Evolutionary conservation across 768 basidiomycete genomes (phyloP).

Genomic region (Lactarius sp.): DNA sequence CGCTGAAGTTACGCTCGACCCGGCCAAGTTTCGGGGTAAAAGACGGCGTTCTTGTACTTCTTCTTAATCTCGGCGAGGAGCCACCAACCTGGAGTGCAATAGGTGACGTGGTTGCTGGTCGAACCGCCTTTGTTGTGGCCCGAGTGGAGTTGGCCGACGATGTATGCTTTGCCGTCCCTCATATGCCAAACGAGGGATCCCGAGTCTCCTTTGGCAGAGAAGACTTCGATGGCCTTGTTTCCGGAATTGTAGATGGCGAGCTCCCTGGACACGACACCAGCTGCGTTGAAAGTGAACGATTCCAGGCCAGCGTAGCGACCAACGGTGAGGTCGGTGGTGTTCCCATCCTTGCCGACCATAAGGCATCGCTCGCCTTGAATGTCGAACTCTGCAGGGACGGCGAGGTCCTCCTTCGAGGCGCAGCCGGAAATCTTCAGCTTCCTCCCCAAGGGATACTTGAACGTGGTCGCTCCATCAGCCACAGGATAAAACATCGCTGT

Average conservation of each 20-base stretch:
- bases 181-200: conserved; percentile 3
- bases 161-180: background rate
- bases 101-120: background rate
- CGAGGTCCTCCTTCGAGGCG: too few species aligned
- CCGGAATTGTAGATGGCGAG: conserved; percentile 1
- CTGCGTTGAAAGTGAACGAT: background rate
- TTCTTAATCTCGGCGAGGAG: too few species aligned
- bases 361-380: conserved; percentile 5
- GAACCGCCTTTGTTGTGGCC: background rate
- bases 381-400: too few species aligned
- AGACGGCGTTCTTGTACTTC: too few species aligned
- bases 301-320: conserved; percentile 6
- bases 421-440: too few species aligned
- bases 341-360: conserved; percentile 1
- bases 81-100: conserved; percentile 5
- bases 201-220: background rate
- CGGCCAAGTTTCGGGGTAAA: too few species aligned
- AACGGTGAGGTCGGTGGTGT: conserved; percentile 2
- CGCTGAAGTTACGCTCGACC: too few species aligned
- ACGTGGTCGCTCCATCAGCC: background rate
- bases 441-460: background rate
- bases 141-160: conserved; percentile 4
- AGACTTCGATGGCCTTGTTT: background rate
- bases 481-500: too few species aligned
- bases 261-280: background rate